phyloP scores from a whole-genome alignment of 2,329 filamentous ascomycete species.

The Verticillium isaacii region DNA sequence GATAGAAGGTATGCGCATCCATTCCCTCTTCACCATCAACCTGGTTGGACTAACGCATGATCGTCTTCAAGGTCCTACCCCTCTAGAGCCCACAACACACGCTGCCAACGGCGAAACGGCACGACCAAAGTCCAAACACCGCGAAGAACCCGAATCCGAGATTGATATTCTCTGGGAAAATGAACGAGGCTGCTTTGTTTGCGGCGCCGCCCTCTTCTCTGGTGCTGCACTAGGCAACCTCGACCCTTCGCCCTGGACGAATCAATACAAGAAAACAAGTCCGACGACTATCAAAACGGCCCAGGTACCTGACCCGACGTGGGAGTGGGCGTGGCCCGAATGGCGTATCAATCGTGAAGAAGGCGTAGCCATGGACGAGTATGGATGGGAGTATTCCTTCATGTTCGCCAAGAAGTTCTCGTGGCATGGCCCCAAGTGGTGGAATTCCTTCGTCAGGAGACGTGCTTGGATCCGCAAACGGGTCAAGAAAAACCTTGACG shows the following conservation, averaged over 20 bases:
- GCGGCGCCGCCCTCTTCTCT: constrained; percentile 87
- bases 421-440: constrained; percentile 92
- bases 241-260: constrained; percentile 86
- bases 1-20: constrained; percentile 8
- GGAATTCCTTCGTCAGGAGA: constrained; percentile 88
- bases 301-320: constrained; percentile 89
- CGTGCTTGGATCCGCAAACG: constrained; percentile 83
- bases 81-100: neutral
- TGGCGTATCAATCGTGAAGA: constrained; percentile 68
- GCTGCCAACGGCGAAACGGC: neutral
- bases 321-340: constrained; percentile 78
- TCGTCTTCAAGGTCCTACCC: neutral
- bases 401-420: constrained; percentile 69
- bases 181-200: constrained; percentile 84
- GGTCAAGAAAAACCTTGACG: constrained; percentile 51
- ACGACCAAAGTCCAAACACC: neutral
- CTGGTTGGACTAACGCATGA: neutral
- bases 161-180: constrained; percentile 96
- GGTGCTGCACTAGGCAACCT: constrained; percentile 77
- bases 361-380: constrained; percentile 66
- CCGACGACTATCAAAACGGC: constrained; percentile 73
- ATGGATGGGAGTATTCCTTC: constrained; percentile 96
- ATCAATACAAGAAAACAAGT: constrained; percentile 54
- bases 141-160: constrained; percentile 42
- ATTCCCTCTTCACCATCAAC: neutral